phyloP scores from a whole-genome alignment of 306 rosid species.

The Cajanus cajan region DNA sequence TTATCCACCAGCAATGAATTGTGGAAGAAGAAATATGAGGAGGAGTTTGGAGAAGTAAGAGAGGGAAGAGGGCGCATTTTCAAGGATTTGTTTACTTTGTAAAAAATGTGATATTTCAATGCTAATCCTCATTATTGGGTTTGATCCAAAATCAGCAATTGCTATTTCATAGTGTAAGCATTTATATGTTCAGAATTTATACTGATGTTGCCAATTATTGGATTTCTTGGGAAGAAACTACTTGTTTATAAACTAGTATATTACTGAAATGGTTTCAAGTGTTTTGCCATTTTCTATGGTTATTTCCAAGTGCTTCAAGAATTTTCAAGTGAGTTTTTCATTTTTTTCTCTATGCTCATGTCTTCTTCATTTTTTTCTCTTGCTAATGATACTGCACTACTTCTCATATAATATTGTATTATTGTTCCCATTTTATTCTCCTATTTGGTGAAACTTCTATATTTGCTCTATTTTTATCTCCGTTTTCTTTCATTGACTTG shows the following conservation, averaged over 20 bases:
- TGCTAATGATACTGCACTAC: too few species aligned
- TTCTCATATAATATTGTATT: too few species aligned
- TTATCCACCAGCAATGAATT: conserved; percentile 48
- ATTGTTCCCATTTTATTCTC: too few species aligned
- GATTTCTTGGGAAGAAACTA: neutral
- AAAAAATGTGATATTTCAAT: too few species aligned
- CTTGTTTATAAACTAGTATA: neutral
- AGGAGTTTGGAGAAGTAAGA: conserved; percentile 38
- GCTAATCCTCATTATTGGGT: conserved; percentile 76
- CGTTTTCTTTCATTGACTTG: too few species aligned
- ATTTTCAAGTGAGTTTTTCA: too few species aligned
- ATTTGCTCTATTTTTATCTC: too few species aligned
- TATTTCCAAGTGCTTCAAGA: too few species aligned
- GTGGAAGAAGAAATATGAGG: conserved; percentile 63
- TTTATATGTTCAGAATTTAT: neutral
- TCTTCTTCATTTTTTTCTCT: too few species aligned
- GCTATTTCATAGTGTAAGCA: conserved; percentile 85
- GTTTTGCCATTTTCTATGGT: neutral
- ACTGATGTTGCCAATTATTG: neutral
- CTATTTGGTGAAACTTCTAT: too few species aligned
- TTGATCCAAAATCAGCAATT: conserved; percentile 83
- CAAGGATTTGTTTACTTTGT: conserved; percentile 43
- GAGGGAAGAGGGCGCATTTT: conserved; percentile 3
- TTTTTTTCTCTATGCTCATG: too few species aligned
- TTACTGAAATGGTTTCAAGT: neutral